Base-by-base conservation (phyloP, 78 protist genomes). In the Parvularia atlantis region DNA sequence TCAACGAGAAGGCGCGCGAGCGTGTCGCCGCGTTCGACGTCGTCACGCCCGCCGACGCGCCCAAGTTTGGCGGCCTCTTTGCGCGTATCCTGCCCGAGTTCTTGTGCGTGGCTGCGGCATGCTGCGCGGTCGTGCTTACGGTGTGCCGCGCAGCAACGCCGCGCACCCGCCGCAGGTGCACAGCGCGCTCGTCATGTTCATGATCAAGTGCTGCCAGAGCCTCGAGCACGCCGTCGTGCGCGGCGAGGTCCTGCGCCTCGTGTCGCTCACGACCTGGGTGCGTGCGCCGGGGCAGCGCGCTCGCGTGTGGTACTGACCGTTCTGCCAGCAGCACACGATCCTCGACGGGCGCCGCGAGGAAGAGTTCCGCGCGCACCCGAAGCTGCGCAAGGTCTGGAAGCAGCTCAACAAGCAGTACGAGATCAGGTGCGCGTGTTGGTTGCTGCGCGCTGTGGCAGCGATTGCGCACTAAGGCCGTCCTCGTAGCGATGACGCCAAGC, bases 1-100 rank as follows among this genome's bases (percentile, higher is more conserved):
- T n/a, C n/a, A 87, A 87, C 75, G 92, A 83, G 39, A 89, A 89
- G 77, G 57, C 71, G 46, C 72, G 84, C 36, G 91, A 87, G 64
- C 58, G 80, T n/a, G 75, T 59, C 13, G n/a, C 40, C 14, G 41
- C 50, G 73, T 63, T 1, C 35, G 54, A 16, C 22, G 66, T 13
- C 57, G 48, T 26, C 39, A 31, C 53, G 9, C 46, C 31, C 5
- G 10, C 20, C 10, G 69, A 4, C 22, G 69, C 30, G 10, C 30
- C 30, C 10, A 65, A 10, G 50, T 68, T 56, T 58, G 66, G 44
- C 7, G 7, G 40, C 30, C 39, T 52, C 30, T 75, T 31, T 33
- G 48, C 24, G 44, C 50, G 46, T 73, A 67, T 37, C 13, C 59
- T 14, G 3, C 60, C n/a, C n/a, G n/a, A n/a, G n/a, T n/a, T n/a